Conservation (phyloP, 345 rosid genomes). For the Ceriops tagal region DNA sequence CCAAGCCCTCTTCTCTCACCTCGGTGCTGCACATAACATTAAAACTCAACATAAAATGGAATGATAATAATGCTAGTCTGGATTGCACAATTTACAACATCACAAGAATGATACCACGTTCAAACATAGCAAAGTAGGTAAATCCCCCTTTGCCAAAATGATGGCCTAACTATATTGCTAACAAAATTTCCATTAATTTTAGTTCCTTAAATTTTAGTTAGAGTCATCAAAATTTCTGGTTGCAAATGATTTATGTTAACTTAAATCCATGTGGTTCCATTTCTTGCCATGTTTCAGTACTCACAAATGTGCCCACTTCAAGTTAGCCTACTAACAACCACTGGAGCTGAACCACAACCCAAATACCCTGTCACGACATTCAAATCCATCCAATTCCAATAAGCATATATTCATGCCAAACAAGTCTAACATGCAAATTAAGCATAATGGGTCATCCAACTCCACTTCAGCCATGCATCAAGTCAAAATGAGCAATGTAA, state of each 20-base stretch:
- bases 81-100: neutral
- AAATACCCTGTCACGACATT: neutral
- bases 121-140: neutral
- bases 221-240: neutral
- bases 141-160: neutral
- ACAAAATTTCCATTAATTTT: neutral
- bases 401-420: neutral
- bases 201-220: neutral
- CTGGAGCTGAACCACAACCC: neutral
- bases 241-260: neutral
- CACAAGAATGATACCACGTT: neutral
- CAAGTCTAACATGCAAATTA: neutral
- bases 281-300: neutral
- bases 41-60: conserved; percentile 4
- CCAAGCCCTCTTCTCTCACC: conserved; percentile 96
- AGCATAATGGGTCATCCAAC: neutral
- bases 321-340: neutral
- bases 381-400: neutral
- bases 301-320: neutral
- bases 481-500: neutral
- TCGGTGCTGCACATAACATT: conserved; percentile 63
- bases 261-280: neutral
- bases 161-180: neutral
- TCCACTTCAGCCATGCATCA: neutral
- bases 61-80: neutral